phyloP scores from a whole-genome alignment of 2,329 filamentous ascomycete genomes.

The Atkinsonella texensis region DNA sequence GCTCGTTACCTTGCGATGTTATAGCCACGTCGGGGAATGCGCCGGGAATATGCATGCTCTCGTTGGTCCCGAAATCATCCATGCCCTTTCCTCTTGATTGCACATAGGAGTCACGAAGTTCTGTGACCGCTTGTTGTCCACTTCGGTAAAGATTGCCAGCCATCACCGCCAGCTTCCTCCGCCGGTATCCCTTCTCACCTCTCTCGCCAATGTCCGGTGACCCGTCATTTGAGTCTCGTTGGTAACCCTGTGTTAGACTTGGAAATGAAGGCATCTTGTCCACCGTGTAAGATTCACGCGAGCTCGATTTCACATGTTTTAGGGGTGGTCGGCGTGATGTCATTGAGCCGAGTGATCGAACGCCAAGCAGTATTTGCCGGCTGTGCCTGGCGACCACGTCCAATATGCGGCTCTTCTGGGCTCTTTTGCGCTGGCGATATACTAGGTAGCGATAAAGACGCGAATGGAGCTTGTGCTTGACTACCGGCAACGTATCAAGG shows the following conservation, averaged over 20 bases:
- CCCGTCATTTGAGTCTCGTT: slow-evolving; percentile 15
- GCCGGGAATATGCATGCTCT: slow-evolving; percentile 46
- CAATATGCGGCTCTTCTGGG: slow-evolving; percentile 34
- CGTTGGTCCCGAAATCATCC: slow-evolving; percentile 18
- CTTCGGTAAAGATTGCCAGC: slow-evolving; percentile 45
- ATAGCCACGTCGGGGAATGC: slow-evolving; percentile 81
- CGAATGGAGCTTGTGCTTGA: slow-evolving; percentile 61
- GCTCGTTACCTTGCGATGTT: slow-evolving; percentile 66
- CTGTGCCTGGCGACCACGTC: slow-evolving; percentile 29
- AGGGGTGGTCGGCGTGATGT: slow-evolving; percentile 4
- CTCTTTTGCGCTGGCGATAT: slow-evolving; percentile 45
- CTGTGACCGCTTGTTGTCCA: slow-evolving; percentile 43
- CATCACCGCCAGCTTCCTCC: slow-evolving; percentile 63
- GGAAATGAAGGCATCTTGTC: slow-evolving; percentile 17
- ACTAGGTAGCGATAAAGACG: slow-evolving; percentile 66
- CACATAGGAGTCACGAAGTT: slow-evolving; percentile 47
- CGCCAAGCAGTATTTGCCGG: slow-evolving; percentile 33
- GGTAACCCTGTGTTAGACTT: slow-evolving; percentile 16
- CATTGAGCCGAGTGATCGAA: background rate
- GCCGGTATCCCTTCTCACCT: slow-evolving; percentile 55
- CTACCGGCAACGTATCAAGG: slow-evolving; percentile 59
- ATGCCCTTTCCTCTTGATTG: slow-evolving; percentile 31
- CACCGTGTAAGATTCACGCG: slow-evolving; percentile 16
- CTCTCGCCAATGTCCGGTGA: slow-evolving; percentile 14
- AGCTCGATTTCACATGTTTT: slow-evolving; percentile 22